Base-by-base conservation (phyloP, 108 stramenopile species). In the Pseudonitzschia pungens region DNA sequence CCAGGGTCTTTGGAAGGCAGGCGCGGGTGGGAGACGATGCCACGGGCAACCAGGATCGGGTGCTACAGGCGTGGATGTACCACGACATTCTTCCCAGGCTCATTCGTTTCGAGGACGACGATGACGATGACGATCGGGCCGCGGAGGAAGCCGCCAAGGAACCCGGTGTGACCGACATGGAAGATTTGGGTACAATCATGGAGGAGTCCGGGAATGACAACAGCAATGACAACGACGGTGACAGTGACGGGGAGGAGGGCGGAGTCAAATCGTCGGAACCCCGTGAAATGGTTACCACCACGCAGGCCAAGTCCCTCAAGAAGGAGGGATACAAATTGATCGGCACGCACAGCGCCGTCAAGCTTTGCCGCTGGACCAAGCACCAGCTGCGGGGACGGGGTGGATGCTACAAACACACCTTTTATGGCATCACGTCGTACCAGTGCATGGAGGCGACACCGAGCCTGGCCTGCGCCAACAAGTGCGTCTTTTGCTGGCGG, bases 361-460 rank as follows among this genome's bases (percentile, higher is more conserved):
- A 98, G 81, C 77, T 98, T 1, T 98, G 98, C 73, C 92, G 98
- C 15, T 98, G 98, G 98, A 98, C 96, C 33, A 98, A 98, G 77
- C 92, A 98, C 72, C 98, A 98, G 70, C 83, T 98, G 11, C 83
- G 96, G 18, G 96, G 98, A 21, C 81, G 96, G 33, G 97, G 97
- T 22, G 96, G 97, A 0, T 98, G 96, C 70, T 98, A 98, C 89
- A 98, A 98, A 69, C 97, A 98, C 80, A 96, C 93, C 28, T 96
- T 94, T 71, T 98, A 98, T 66, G 97, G 96, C 1, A 98, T 98
- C 70, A 97, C 96, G 8, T 84, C 82, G 21, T 97, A 98, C 73
- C 96, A 98, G 78, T 98, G 96, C 78, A 98, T 98, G 96, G 98
- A 98, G 76, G 94, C 95, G 11, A 98, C 98, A 11, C 95, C 97